Evolutionary conservation across 164 flowering plant species (phyloP), one percentile per base, ranked within the genome.

Genomic region (Vitis cinerea): DNA sequence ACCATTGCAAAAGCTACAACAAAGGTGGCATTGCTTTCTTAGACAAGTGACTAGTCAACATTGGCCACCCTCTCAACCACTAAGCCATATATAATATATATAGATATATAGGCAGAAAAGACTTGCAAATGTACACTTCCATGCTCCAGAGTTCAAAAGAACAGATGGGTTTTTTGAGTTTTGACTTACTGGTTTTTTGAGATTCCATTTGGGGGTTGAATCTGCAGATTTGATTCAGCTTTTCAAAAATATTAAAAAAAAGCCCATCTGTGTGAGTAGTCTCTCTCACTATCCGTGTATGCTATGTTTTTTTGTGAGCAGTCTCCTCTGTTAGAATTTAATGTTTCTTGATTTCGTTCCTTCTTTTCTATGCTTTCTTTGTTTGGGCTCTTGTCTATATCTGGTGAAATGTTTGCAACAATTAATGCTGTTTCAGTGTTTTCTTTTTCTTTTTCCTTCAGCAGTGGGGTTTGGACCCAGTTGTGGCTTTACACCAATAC

Each of bases 11-110:
- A 77, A 78, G 72, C 77, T 64, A 61, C 67, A 58, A 57, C 73
- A 84, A 74, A 80, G 81, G 72, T 80, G 81, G 69, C 11, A 66
- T 72, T 71, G 69, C 82, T 80, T 82, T 84, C 70, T 72, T 65
- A 61, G 80, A 75, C 79, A 74, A 75, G 65, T 29, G 72, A 67
- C 72, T 49, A 72, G 83, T 81, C 79, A 81, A 78, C 79, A 67
- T 11, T 60, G 19, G 68, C 9, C 67, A 44, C 71, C 71, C 64
- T 74, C 65, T 63, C 62, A 58, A 57, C 55, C 66, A 56, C 51
- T 52, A 37, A 37, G 7, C 44, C 44, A 7, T n/a, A 16, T 51
- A 37, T 17, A 23, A 4, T 16, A 27, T 48, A n/a, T 27, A 47
- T 11, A 13, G 51, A 14, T 49, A 48, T 37, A 37, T 37, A 37